phyloP scores from a whole-genome alignment of 768 basidiomycete genomes.

The Xerocomus brunneocitrinus region DNA sequence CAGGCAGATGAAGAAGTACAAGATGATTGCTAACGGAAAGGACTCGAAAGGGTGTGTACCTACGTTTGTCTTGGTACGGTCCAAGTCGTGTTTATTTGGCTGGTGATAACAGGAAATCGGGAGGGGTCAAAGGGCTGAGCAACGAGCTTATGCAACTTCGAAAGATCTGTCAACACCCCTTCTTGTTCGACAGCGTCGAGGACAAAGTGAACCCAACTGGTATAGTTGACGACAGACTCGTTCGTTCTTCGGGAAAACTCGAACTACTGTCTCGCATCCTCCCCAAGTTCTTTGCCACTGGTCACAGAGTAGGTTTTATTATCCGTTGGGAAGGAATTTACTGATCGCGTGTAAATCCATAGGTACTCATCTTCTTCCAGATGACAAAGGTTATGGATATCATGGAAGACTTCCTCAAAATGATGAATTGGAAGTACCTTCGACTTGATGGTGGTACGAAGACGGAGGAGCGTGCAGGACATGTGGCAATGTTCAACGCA shows the following conservation, averaged over 20 bases:
- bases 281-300: constrained; percentile 90
- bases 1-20: constrained; percentile 97
- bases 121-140: constrained; percentile 82
- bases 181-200: constrained; percentile 92
- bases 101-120: constrained; percentile 47
- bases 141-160: constrained; percentile 98
- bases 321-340: not conserved
- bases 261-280: constrained; percentile 87
- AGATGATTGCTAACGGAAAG: constrained; percentile 88
- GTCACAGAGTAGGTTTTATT: constrained; percentile 65
- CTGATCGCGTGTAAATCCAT: constrained; percentile 3
- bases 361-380: constrained; percentile 99
- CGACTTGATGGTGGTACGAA: constrained; percentile 96
- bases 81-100: constrained; percentile 2
- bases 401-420: constrained; percentile 91
- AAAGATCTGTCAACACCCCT: constrained; percentile 98
- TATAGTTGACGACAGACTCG: constrained; percentile 76
- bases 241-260: constrained; percentile 89
- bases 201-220: constrained; percentile 86
- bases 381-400: constrained; percentile 99
- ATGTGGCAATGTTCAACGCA: constrained; percentile 87
- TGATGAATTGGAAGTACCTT: constrained; percentile 81
- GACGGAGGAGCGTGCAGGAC: constrained; percentile 87
- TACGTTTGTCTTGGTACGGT: not conserved
- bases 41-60: constrained; percentile 63